Conservation (phyloP, 352 stramenopile genomes). For the Blastocystis sp. region DNA sequence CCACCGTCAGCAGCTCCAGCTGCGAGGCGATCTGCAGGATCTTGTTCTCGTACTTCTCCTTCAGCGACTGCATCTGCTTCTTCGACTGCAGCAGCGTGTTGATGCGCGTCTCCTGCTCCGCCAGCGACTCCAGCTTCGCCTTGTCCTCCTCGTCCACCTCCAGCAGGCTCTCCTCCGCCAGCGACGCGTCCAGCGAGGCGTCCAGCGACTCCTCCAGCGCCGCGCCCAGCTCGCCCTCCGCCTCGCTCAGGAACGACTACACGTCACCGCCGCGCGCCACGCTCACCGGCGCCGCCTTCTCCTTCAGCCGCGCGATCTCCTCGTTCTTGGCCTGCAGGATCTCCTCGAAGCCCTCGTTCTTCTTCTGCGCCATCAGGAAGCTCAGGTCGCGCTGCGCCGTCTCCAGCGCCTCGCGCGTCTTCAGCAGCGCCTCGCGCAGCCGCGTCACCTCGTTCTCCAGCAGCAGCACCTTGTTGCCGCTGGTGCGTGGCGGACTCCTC, state of each 20-base stretch:
- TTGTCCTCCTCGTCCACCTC: background rate
- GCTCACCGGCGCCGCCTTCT: background rate
- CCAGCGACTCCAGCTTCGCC: conserved; percentile 20
- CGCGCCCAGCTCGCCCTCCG: background rate
- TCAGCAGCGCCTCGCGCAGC: conserved; percentile 6
- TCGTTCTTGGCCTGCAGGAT: conserved; percentile 62
- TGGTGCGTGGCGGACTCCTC: conserved; percentile 45
- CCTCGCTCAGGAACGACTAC: background rate
- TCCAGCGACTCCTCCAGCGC: background rate
- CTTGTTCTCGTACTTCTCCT: conserved; percentile 34
- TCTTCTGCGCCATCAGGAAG: conserved; percentile 40
- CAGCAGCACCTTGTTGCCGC: conserved; percentile 64
- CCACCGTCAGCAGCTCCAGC: conserved; percentile 20
- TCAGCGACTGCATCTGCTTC: conserved; percentile 43
- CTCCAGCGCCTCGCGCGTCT: conserved; percentile 8
- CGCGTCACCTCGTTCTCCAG: conserved; percentile 70
- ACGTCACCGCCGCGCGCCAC: background rate
- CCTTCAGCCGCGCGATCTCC: conserved; percentile 61
- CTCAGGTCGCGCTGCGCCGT: conserved; percentile 8
- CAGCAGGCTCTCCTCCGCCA: background rate
- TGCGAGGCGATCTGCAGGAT: conserved; percentile 35
- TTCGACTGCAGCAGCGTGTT: background rate
- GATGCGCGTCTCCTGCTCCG: conserved; percentile 22
- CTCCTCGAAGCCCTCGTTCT: conserved; percentile 24
- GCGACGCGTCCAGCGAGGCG: background rate